Percentiles rank a stretch among this genome's conserved stretches.
Conservation (phyloP, 2,329 filamentous ascomycete species). For the Arthrobotrys entomopaga region DNA sequence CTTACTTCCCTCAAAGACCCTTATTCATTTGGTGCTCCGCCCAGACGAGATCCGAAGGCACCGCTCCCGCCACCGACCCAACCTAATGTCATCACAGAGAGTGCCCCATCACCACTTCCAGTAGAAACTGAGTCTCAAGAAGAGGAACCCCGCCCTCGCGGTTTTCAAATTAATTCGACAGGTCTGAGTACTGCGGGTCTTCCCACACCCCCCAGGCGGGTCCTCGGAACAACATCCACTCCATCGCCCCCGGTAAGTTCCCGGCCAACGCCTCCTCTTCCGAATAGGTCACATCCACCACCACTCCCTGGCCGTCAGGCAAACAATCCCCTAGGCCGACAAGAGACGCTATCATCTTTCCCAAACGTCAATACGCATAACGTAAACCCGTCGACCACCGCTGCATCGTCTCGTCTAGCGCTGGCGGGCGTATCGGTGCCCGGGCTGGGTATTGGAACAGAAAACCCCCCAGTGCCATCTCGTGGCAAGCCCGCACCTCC, state of each 20-base stretch:
- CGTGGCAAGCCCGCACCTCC: slow-evolving; percentile 58
- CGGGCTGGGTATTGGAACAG: slow-evolving; percentile 75
- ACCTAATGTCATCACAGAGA: slow-evolving; percentile 7
- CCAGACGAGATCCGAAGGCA: slow-evolving; percentile 70
- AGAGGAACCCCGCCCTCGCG: slow-evolving; percentile 68
- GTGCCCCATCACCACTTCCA: slow-evolving; percentile 60
- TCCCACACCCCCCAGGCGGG: slow-evolving; percentile 74
- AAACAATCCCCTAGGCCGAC: slow-evolving; percentile 58
- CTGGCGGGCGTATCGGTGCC: slow-evolving; percentile 82
- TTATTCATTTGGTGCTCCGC: slow-evolving; percentile 80
- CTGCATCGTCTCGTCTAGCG: slow-evolving; percentile 73
- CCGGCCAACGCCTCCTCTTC: slow-evolving; percentile 45
- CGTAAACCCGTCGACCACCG: slow-evolving; percentile 59
- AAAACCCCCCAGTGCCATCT: slow-evolving; percentile 59
- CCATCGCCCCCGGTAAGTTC: slow-evolving; percentile 57
- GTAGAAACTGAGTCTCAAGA: slow-evolving; percentile 59
- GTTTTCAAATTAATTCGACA: slow-evolving; percentile 76
- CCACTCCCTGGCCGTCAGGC: slow-evolving; percentile 59
- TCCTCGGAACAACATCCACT: slow-evolving; percentile 40
- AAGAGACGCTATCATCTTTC: slow-evolving; percentile 58
- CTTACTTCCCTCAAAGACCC: slow-evolving; percentile 79
- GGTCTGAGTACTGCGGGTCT: slow-evolving; percentile 75
- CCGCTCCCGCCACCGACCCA: slow-evolving; percentile 60
- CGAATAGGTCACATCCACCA: slow-evolving; percentile 57
- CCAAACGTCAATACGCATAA: slow-evolving; percentile 59